Evolutionary conservation across 345 rosid species (phyloP), one percentile per base, ranked within the genome.

Genomic region (Eucalyptus pauciflora): DNA sequence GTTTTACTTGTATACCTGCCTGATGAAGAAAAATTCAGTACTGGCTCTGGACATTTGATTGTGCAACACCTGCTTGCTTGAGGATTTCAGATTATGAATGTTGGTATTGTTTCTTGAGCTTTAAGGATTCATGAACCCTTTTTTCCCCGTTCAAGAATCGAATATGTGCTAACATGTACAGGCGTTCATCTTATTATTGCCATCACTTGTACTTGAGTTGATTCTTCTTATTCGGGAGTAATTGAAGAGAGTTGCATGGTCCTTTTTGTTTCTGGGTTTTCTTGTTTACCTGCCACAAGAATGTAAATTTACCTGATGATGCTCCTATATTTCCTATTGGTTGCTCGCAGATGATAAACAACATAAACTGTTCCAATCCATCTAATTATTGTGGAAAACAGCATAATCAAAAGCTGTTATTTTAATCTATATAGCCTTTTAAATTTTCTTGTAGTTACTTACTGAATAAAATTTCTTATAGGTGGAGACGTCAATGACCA

Each of bases 401-500:
- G 24, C 87, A n/a, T 86, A 86, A 86, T 31, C 54, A 54, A 37
- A 24, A 49, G 37, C 22, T 16, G 31, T 13, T n/a, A 37, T 86
- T 14, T 67, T 45, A 50, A 4, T 80, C 50, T 87, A 86, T 27
- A 51, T 71, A 37, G 41, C 24, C 81, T 29, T 33, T 9, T 33
- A 71, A 71, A 33, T 71, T 71, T 33, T 71, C 81, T 33, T 33
- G 64, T 45, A 43, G 86, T 58, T 85, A 86, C 71, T 90, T 88
- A 80, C 46, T 86, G 60, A 64, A 79, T 87, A 85, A 50, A 51
- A 67, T 71, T 37, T 93, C 54, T 91, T 87, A 95, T 91, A 95
- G 96, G 92, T 50, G 89, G 86, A 86, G 89, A 86, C 88, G 89
- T 94, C 91, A 86, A 90, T 90, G 91, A 69, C 89, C 89, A 94